Evolutionary conservation across 2,329 filamentous ascomycete genomes (phyloP), one percentile per base, ranked within the genome.

Genomic region (Dactylellina cionopaga): DNA sequence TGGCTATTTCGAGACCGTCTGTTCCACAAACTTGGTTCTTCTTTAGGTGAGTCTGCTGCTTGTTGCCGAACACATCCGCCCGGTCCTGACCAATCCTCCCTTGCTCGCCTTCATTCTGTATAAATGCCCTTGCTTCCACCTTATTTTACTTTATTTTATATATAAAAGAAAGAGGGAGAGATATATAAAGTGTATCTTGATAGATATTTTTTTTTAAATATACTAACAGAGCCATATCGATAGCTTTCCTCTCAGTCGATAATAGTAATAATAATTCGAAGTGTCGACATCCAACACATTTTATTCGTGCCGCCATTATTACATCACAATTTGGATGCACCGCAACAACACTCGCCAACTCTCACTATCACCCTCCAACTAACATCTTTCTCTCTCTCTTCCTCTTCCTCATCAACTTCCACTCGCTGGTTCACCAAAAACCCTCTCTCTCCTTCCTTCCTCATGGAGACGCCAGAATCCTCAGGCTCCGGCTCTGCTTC

Each of bases 391-490:
- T 19, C 15, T 19, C 4, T 43, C 9, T 43, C 39, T n/a, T 43
- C 4, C 15, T 11, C 15, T 43, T 19, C 10, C 35, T n/a, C 13
- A 19, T 43, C 3, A 19, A n/a, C 11, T 5, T 43, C 5, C 44
- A 2, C 25, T 22, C 44, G 15, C n/a, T 31, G 5, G 7, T 29
- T 49, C 22, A 3, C 5, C 44, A 9, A 25, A 5, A 11, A 9
- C 2, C 31, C 33, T 27, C 43, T 13, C 10, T 43, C 15, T 13
- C 35, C 35, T 27, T 29, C 22, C 10, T 24, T 11, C 37, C 41
- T 19, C 41, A 71, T 71, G 66, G 66, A 71, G 22, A 71, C 66
- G n/a, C 35, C 66, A 51, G 66, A 71, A 58, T 64, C 66, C 41
- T 71, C 66, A 15, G 46, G 49, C 41, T 65, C 59, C 51, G 58